Evolutionary conservation across 352 stramenopile genomes (phyloP).

Genomic region (Globisporangium cylindrosporum): DNA sequence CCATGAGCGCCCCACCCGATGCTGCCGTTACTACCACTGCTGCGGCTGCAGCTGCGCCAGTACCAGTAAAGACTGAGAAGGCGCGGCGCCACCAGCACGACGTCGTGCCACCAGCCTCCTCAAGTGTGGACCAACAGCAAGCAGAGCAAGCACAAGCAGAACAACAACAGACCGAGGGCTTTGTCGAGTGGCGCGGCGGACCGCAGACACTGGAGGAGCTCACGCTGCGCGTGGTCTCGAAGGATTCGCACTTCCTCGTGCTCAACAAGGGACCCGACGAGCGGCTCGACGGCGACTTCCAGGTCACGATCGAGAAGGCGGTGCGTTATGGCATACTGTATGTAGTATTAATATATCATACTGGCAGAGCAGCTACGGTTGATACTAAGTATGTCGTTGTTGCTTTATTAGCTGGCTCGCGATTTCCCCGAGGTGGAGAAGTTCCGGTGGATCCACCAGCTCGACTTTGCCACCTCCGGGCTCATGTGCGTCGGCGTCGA

Average conservation of each 20-base stretch:
- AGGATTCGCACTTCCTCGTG: conserved; percentile 57
- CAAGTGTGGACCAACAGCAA: background rate
- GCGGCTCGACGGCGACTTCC: conserved; percentile 83
- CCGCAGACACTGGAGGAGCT: conserved; percentile 52
- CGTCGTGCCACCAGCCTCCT: background rate
- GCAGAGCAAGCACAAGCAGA: background rate
- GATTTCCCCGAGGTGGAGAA: conserved; percentile 76
- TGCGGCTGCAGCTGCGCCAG: background rate
- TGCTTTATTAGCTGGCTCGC: conserved; percentile 38
- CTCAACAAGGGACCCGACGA: conserved; percentile 83
- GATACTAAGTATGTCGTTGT: background rate
- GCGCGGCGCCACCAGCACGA: conserved; percentile 44
- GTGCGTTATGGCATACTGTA: conserved; percentile 25
- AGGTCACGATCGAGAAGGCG: conserved; percentile 88
- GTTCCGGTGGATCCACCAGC: conserved; percentile 88
- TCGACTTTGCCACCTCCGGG: conserved; percentile 89
- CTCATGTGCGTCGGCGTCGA: conserved; percentile 79
- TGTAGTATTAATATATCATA: background rate
- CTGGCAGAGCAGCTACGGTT: background rate
- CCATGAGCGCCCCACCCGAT: background rate
- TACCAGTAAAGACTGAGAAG: background rate
- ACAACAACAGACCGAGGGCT: background rate
- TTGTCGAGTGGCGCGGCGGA: conserved; percentile 40
- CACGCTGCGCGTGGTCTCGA: conserved; percentile 48
- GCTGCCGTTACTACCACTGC: background rate